Base-by-base conservation (phyloP, 805 yeast species). In the Candida coquimbonensis region DNA sequence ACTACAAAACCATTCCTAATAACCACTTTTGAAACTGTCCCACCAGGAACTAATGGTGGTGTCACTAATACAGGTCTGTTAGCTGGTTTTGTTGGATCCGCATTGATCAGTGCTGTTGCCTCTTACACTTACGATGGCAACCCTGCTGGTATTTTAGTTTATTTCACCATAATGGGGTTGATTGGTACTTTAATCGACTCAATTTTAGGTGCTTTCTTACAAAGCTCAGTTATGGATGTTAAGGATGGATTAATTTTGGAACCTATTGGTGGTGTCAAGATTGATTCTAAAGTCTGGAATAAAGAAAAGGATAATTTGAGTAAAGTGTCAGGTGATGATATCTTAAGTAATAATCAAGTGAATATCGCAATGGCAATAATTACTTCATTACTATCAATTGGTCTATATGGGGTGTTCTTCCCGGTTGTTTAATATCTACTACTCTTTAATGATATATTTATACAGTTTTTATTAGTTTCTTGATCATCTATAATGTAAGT, bases 31-130 rank as follows among this genome's bases (percentile, higher is more conserved):
- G 49, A 59, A 36, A 57, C 59, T 12, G 72, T 73, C 40, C 75
- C 76, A 3, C 67, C 65, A 19, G 77, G 77, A 11, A 72, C 75
- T 11, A 72, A 72, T 53, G 77, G 77, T 7, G 77, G 75, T 16
- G 65, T 72, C 2, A 59, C 74, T 0, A 51, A 40, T 6, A 47
- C 56, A 16, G 77, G 76, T 0, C 46, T 71, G 11, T 29, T 52
- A 2, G 66, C 68, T 14, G 75, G 71, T 1, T 36, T 57, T 0
- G 50, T 50, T 16, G 77, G 74, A 0, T 64, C 73, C 1, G 53
- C 60, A 7, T 45, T 63, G 8, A 61, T 72, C 24, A 65, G 68
- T 24, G 35, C 56, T 0, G 44, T 68, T 16, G 46, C 70, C 5
- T 47, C 57, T 3, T 40, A 57, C 9, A 54, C 62, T 31, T 46